A percentile compares a stretch with the other conserved stretches of the same genome.
Conservation (phyloP, 2,329 filamentous ascomycete genomes). For the Gremmenia infestans region DNA sequence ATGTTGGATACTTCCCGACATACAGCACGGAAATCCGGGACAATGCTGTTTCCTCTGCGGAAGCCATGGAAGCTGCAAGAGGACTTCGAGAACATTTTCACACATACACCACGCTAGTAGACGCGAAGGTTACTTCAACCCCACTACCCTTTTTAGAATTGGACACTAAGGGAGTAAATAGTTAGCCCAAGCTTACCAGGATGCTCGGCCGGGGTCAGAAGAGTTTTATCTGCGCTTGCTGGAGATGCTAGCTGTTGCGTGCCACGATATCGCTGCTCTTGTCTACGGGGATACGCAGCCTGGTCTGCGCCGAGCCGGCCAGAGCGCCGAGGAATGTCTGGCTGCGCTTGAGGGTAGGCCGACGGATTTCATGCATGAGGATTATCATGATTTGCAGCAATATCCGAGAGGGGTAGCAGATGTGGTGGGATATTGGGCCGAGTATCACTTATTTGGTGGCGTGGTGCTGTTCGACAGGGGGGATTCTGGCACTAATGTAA, state of each 20-base stretch:
- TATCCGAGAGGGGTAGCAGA: conserved; percentile 26
- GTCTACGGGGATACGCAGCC: conserved; percentile 14
- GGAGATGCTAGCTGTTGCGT: conserved; percentile 17
- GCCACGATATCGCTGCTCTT: conserved; percentile 20
- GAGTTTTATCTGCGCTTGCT: conserved; percentile 17
- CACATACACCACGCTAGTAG: not conserved
- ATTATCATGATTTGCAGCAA: conserved; percentile 16
- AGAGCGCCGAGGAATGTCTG: conserved; percentile 1
- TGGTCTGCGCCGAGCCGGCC: conserved; percentile 4
- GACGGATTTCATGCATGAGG: conserved; percentile 16
- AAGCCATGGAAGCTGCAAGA: conserved; percentile 3
- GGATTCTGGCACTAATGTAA: conserved; percentile 11
- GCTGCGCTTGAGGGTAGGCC: conserved; percentile 6
- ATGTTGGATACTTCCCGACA: conserved; percentile 7
- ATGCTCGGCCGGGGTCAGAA: conserved; percentile 8
- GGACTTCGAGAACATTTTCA: not conserved
- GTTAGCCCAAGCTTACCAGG: conserved; percentile 12
- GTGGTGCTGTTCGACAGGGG: conserved; percentile 27
- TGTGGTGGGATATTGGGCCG: conserved; percentile 28
- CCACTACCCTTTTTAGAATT: not conserved
- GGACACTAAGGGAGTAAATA: not conserved
- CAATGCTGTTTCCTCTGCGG: conserved; percentile 4
- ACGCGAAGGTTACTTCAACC: conserved; percentile 1
- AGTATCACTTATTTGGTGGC: conserved; percentile 24
- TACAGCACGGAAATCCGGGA: conserved; percentile 8